phyloP scores from a whole-genome alignment of 129 eudicot species.

The Ambrosia artemisiifolia region DNA sequence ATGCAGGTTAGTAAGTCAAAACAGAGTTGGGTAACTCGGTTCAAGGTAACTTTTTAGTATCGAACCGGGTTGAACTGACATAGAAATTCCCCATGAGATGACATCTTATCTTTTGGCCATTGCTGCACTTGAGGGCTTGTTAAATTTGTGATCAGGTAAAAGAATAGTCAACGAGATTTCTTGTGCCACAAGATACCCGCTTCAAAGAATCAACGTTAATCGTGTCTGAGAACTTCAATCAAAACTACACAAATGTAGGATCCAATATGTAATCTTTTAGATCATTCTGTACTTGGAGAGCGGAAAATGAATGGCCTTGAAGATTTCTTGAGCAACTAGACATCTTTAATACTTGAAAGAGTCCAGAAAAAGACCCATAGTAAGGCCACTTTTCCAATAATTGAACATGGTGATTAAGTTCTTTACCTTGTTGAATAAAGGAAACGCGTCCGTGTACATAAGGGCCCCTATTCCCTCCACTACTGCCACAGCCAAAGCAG shows the following conservation, averaged over 20 bases:
- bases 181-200: constrained; percentile 11
- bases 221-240: not conserved
- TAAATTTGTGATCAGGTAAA: not conserved
- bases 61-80: too few species aligned
- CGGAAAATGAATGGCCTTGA: not conserved
- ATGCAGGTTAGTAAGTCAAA: too few species aligned
- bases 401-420: constrained; percentile 57
- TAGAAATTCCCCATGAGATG: not conserved
- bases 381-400: constrained; percentile 85
- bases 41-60: too few species aligned
- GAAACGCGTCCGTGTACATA: constrained; percentile 58
- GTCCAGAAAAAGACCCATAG: constrained; percentile 81
- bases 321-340: constrained; percentile 10
- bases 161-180: constrained; percentile 6
- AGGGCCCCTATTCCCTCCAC: constrained; percentile 92
- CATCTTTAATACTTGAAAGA: constrained; percentile 63
- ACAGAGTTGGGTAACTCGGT: too few species aligned
- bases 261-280: not conserved
- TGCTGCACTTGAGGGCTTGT: not conserved
- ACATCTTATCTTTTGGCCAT: not conserved
- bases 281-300: not conserved
- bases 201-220: not conserved
- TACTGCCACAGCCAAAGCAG: constrained; percentile 72
- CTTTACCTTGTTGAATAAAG: constrained; percentile 38
- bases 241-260: not conserved